Percentiles rank a stretch among this genome's conserved stretches.
phyloP scores from a whole-genome alignment of 345 rosid species.

The Trapa bicornis region DNA sequence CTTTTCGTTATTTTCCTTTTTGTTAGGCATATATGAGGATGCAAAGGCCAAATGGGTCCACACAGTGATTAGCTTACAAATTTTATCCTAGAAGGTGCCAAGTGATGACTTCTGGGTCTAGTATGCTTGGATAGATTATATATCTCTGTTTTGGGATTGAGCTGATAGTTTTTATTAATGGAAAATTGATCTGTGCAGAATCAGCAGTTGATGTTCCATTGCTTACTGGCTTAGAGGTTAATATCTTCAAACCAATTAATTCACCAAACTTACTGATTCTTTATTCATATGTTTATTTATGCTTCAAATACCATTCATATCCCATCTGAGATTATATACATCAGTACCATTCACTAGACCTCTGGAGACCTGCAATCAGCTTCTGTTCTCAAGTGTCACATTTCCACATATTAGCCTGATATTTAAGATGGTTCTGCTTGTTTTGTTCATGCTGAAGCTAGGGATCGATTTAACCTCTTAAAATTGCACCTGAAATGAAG shows the following conservation, averaged over 20 bases:
- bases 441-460: too few relatives aligned
- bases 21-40: too few relatives aligned
- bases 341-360: too few relatives aligned
- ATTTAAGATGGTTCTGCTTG: too few relatives aligned
- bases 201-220: conserved; percentile 34
- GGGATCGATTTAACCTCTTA: too few relatives aligned
- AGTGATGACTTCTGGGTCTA: neutral
- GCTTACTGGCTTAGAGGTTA: conserved; percentile 51
- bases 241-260: conserved; percentile 4
- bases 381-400: too few relatives aligned
- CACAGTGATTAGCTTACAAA: neutral
- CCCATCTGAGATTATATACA: neutral
- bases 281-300: neutral
- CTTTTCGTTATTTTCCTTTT: too few relatives aligned
- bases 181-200: conserved; percentile 1
- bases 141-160: neutral
- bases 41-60: neutral
- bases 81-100: neutral
- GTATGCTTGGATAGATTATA: neutral
- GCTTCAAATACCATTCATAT: neutral
- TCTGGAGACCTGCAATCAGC: too few relatives aligned
- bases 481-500: too few relatives aligned
- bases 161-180: neutral
- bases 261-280: neutral
- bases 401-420: too few relatives aligned